Base-by-base conservation (phyloP, 179 eudicot species). In the Beta lomatogona region DNA sequence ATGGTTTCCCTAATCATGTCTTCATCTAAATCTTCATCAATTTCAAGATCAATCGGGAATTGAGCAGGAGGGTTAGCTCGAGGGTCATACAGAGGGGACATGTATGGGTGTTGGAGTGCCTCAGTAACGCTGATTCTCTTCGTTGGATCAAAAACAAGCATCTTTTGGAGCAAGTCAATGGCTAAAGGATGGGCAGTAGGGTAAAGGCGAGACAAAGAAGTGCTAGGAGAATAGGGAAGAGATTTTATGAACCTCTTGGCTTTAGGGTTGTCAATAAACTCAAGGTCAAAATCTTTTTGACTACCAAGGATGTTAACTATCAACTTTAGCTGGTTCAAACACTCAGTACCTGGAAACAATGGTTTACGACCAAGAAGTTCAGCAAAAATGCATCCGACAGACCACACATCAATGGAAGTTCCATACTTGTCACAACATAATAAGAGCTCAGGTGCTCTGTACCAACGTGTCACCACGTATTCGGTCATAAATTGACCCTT, bases 391-490 rank as follows among this genome's bases (percentile, higher is more conserved):
- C 97, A 93, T 21, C 97, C 97, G 0, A 93, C 97, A 12, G 95
- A 93, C 95, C 95, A 93, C 16, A 92, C 93, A n/a, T 93, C 97
- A 19, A 93, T 92, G 4, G 97, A 91, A 21, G 92, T 93, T n/a
- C 91, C 93, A 31, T 93, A 93, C 81, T 92, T 92, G 86, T 93
- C 95, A 60, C 97, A 93, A 78, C 93, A 91, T 31, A 93, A 87
- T 12, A 93, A 92, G 19, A 93, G 91, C 77, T 92, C 97, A 0
- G 97, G 97, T 22, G 95, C 97, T 60, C 97, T 77, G 69, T 93
- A 93, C 97, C 97, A 93, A 11, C 95, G 92, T 25, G 97, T 93
- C 28, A 93, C 97, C 59, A 93, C 97, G 22, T 93, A 93, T 77
- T 93, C 97, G 0, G 95, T 93, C 97, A 93, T 92, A 82, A 91